These are phyloP conservation scores for Colletotrichum incanum DNA, from an alignment of 2,329 filamentous ascomycete species.

Conservation along the genomic window DNA sequence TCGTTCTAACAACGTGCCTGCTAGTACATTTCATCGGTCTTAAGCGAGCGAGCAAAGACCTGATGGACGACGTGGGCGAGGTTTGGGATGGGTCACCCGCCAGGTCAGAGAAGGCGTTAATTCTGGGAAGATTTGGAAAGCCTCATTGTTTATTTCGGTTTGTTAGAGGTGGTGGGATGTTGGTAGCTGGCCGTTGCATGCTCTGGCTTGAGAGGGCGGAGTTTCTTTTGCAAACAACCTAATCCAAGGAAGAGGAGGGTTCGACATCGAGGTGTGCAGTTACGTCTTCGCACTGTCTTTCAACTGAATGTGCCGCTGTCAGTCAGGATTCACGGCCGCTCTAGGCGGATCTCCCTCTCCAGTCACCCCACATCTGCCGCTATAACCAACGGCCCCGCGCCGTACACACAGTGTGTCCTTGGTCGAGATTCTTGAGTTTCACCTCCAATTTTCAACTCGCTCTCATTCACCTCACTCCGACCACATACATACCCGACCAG, in stretches of 20 bases:
- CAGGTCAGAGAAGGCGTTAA: neutral
- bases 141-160: too few species aligned
- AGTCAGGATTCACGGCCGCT: too few species aligned
- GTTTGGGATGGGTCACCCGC: neutral
- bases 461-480: neutral
- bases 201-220: neutral
- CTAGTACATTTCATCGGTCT: neutral
- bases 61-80: neutral
- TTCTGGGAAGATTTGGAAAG: neutral
- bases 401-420: neutral
- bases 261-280: neutral
- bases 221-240: neutral
- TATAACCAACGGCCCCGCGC: neutral
- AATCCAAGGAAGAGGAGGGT: neutral
- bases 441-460: constrained; percentile 11
- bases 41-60: neutral
- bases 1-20: neutral
- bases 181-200: too few species aligned
- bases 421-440: neutral
- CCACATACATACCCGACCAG: neutral
- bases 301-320: too few species aligned
- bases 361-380: neutral
- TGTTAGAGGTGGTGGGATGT: neutral
- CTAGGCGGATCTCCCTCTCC: neutral
- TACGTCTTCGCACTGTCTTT: neutral